Percentiles rank a stretch among this genome's conserved stretches.
Conservation (phyloP, 2,329 filamentous ascomycete genomes). For the Dactylellina parvicollis region DNA sequence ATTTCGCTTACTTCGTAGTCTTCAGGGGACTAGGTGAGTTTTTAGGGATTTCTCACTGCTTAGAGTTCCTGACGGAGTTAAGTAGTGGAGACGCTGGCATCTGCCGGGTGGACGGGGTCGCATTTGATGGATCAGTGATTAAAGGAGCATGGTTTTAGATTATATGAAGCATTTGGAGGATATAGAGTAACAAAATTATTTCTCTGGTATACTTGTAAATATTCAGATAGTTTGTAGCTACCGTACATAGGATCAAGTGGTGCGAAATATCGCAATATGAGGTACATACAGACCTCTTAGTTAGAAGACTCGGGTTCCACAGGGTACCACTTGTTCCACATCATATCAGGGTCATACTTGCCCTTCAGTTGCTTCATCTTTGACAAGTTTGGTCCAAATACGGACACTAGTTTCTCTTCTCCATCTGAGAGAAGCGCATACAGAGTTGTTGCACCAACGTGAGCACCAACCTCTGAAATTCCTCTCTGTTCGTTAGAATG, state of each 20-base stretch:
- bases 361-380: slow-evolving; percentile 64
- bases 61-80: slow-evolving; percentile 52
- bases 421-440: slow-evolving; percentile 42
- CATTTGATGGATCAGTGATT: slow-evolving; percentile 55
- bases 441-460: slow-evolving; percentile 51
- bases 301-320: slow-evolving; percentile 55
- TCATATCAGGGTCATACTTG: slow-evolving; percentile 65
- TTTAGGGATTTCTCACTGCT: slow-evolving; percentile 55
- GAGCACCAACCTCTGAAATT: slow-evolving; percentile 36
- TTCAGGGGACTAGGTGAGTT: slow-evolving; percentile 54
- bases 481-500: slow-evolving; percentile 31
- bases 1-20: slow-evolving; percentile 57
- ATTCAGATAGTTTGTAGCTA: background rate
- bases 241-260: background rate
- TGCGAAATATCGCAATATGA: background rate
- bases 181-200: background rate
- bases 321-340: slow-evolving; percentile 65
- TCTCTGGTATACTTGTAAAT: background rate
- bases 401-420: slow-evolving; percentile 39
- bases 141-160: slow-evolving; percentile 48
- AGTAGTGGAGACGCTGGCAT: slow-evolving; percentile 23
- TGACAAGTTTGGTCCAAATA: slow-evolving; percentile 41
- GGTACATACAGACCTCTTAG: background rate
- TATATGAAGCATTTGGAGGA: background rate
- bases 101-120: slow-evolving; percentile 56